Percentiles rank a stretch among this genome's conserved stretches.
These are phyloP conservation scores for Candida railenensis DNA, from an alignment of 805 yeast genomes.

Conservation along the genomic window DNA sequence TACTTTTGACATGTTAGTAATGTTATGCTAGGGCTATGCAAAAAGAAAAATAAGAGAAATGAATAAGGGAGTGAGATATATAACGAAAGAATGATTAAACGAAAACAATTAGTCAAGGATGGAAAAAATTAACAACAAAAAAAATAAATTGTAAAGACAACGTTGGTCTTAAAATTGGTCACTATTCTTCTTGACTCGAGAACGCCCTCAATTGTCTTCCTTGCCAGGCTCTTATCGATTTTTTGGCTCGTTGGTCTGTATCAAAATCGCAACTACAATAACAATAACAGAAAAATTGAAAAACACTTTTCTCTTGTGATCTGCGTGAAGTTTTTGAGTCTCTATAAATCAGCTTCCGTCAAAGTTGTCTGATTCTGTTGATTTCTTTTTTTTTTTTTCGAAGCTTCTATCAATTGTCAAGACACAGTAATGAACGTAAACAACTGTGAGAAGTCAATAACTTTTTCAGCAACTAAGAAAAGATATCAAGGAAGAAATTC, in stretches of 20 bases:
- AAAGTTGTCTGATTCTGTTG: not conserved
- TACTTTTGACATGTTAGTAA: conserved; percentile 45
- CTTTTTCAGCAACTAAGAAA: not conserved
- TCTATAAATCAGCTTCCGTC: not conserved
- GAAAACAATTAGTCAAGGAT: not conserved
- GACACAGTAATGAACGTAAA: not conserved
- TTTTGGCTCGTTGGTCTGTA: too few species aligned
- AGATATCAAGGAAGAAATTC: not conserved
- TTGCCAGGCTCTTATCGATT: too few species aligned
- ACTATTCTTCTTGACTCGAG: too few species aligned
- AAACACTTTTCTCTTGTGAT: not conserved
- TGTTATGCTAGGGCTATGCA: not conserved
- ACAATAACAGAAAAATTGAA: not conserved
- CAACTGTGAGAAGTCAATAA: not conserved
- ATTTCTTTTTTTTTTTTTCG: too few species aligned
- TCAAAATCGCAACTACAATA: not conserved
- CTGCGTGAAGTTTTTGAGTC: not conserved
- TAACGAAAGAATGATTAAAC: not conserved
- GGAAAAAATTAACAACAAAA: not conserved
- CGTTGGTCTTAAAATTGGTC: too few species aligned
- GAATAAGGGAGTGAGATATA: not conserved
- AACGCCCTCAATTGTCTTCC: too few species aligned
- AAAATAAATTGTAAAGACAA: too few species aligned
- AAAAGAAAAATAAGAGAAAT: not conserved
- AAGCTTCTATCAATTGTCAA: not conserved